These are phyloP conservation scores for Epichloe uncinata DNA, from an alignment of 2,329 filamentous ascomycete species.

Conservation along the genomic window DNA sequence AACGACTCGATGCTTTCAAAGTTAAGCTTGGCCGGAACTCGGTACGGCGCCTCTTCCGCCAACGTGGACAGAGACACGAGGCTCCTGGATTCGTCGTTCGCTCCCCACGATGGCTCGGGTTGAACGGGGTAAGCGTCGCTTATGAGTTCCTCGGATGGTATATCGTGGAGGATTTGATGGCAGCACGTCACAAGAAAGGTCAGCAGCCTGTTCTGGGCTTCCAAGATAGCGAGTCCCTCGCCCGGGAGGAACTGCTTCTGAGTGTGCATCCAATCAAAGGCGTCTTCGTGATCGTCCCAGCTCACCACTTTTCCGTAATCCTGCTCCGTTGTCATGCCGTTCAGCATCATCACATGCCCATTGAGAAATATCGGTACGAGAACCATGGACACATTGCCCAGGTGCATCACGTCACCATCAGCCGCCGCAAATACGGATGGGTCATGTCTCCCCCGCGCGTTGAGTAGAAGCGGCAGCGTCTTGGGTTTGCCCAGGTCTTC, in stretches of 20 bases:
- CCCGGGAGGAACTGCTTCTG: slow-evolving; percentile 27
- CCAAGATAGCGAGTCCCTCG: slow-evolving; percentile 35
- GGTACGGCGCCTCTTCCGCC: slow-evolving; percentile 38
- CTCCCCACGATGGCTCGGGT: slow-evolving; percentile 23
- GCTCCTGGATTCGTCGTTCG: slow-evolving; percentile 16
- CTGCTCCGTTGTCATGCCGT: slow-evolving; percentile 12
- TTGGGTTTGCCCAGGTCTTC: slow-evolving; percentile 37
- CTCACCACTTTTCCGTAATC: slow-evolving; percentile 24
- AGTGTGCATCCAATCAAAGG: slow-evolving; percentile 22
- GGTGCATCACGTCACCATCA: slow-evolving; percentile 24
- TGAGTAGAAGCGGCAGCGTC: slow-evolving; percentile 35
- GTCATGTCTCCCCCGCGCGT: slow-evolving; percentile 33
- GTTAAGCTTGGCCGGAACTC: slow-evolving; percentile 32
- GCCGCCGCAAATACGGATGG: slow-evolving; percentile 34
- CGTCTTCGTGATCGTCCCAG: slow-evolving; percentile 22
- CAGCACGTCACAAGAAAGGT: slow-evolving; percentile 36
- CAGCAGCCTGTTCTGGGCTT: slow-evolving; percentile 34
- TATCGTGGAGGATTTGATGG: slow-evolving; percentile 36
- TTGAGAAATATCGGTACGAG: slow-evolving; percentile 17
- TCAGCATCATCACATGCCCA: slow-evolving; percentile 21
- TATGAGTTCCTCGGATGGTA: slow-evolving; percentile 18
- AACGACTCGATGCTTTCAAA: slow-evolving; percentile 30
- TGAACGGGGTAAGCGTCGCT: slow-evolving; percentile 19
- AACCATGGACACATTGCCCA: slow-evolving; percentile 15
- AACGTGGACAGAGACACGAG: slow-evolving; percentile 26